These are phyloP conservation scores for Trichopus zeylanicus DNA, from an alignment of 116 monocot species.

Conservation along the genomic window DNA sequence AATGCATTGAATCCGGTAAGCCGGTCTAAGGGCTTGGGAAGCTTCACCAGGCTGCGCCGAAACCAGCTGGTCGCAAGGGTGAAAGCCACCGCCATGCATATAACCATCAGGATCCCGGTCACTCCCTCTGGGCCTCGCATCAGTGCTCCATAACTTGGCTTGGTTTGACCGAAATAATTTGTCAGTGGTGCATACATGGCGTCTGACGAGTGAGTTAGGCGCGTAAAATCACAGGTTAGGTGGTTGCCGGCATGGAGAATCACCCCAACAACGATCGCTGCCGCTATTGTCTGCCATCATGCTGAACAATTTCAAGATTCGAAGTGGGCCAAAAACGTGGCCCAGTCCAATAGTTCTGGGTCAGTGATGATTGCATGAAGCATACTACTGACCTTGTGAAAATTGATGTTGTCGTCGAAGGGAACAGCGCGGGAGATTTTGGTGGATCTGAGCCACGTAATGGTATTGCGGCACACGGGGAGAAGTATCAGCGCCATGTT, in stretches of 20 bases:
- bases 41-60: conserved; percentile 57
- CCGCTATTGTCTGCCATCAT: conserved; percentile 58
- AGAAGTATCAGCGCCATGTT: conserved; percentile 93
- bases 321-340: no score
- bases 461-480: conserved; percentile 85
- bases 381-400: conserved; percentile 61
- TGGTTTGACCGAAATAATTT: conserved; percentile 42
- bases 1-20: conserved; percentile 89
- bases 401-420: conserved; percentile 95
- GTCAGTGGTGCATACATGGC: conserved; percentile 26
- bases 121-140: conserved; percentile 52
- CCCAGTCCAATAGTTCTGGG: no score
- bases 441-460: conserved; percentile 75
- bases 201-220: conserved; percentile 27
- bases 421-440: conserved; percentile 35
- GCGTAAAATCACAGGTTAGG: conserved; percentile 75
- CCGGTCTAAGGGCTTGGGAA: conserved; percentile 58
- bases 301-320: neutral
- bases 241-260: conserved; percentile 86
- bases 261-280: conserved; percentile 68
- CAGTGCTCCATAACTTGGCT: conserved; percentile 48
- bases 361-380: neutral
- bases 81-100: conserved; percentile 69
- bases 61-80: conserved; percentile 82
- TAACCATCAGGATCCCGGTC: conserved; percentile 70